Evolutionary conservation across 2,329 filamentous ascomycete species (phyloP), one percentile per base, ranked within the genome.

Genomic region (Aspergillus spinulosporus): DNA sequence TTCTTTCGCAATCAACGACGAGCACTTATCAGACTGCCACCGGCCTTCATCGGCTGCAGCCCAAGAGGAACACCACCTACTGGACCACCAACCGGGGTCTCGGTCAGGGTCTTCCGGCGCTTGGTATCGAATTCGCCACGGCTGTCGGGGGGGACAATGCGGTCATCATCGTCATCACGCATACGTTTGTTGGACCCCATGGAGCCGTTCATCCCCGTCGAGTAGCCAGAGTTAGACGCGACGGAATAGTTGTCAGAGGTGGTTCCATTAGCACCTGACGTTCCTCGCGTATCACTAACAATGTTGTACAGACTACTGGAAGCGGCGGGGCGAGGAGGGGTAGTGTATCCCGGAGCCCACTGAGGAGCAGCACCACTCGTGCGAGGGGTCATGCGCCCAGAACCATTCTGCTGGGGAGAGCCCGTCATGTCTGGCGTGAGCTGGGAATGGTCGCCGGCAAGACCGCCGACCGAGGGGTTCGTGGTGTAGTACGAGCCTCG

Each of bases 231-330:
- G 64, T 89, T 87, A 4, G 82, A 76, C 26, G 88, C 81, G 12
- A 85, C 81, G 34, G 84, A 82, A 70, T 95, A 95, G 5, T 87
- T 83, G 63, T 95, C 90, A 49, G 82, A 82, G 15, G 82, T 76
- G 9, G 84, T 74, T 31, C 88, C 88, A 63, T 90, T 90, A 12
- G 52, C 39, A 14, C 83, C 78, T 8, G 84, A 74, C 31, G 80
- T 76, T 47, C 79, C 84, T 28, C 90, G 84, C 58, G 90, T 88
- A 69, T 90, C 91, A 72, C 88, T 92, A 78, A 96, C 92, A 60
- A 95, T 88, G 73, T 87, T 95, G 80, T 96, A 96, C 49, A 96
- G 79, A 69, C 86, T 95, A 78, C 90, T 92, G 0, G 89, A 87
- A 3, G 88, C 82, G 1, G 74, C 62, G 2, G 83, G 80, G 42